Evolutionary conservation across 768 basidiomycete species (phyloP), one percentile per base, ranked within the genome.

Genomic region (Amylocystis lapponica): DNA sequence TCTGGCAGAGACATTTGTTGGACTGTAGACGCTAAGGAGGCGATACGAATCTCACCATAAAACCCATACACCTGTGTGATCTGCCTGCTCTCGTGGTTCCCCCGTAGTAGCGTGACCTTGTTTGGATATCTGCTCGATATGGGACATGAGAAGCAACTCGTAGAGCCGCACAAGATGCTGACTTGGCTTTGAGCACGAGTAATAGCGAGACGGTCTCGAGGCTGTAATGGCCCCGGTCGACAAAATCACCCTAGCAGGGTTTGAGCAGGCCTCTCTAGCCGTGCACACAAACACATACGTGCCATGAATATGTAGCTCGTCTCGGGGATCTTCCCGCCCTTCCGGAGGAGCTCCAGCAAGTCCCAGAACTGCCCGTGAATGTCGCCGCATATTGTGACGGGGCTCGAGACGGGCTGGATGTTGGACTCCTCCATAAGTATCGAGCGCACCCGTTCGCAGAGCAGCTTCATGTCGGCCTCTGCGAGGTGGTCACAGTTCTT

Each of bases 21-120:
- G 16, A 21, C 38, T 9, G 22, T 14, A 31, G 23, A 31, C 4
- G 16, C 22, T 31, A 16, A 47, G 33, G 36, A 32, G 23, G 31
- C 26, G 22, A 10, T 27, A 52, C 81, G n/a, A n/a, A n/a, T n/a
- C n/a, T 49, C 45, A 93, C 93, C 93, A 59, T 96, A 97, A 63
- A 96, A 97, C n/a, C 94, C 95, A 47, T 97, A 97, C 2, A 93
- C 95, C 56, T 98, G 95, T 4, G 95, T 98, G 54, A 98, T 98
- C 63, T 98, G 95, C 49, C 95, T 70, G 55, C 89, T 93, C 63
- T 97, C 95, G 60, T 98, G 95, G 64, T 98, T 98, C 29, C 95
- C 94, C 25, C 95, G 76, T 12, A 98, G 73, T 2, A 97, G 69
- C 2, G 90, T 94, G 43, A 98, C 87, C 55, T 81, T 81, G 64